Base-by-base conservation (phyloP, 192 early-diverging fungal genomes). In the Coemansia erecta region DNA sequence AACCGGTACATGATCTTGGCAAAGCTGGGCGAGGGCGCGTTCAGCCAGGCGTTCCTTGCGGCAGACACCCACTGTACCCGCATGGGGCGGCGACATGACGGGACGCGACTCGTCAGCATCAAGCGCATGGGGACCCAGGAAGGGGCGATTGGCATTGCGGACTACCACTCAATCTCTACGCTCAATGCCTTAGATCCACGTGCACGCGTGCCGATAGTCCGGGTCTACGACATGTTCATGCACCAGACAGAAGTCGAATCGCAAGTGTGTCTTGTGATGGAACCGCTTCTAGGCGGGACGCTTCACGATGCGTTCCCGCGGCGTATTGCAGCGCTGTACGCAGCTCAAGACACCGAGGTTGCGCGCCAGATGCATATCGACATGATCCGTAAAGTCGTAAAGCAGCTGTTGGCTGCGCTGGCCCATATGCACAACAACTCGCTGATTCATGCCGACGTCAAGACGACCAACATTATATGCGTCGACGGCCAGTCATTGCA, bases 361-460 rank as follows among this genome's bases (percentile, higher is more conserved):
- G 75, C 75, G 42, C 64, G 61, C 22, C 65, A 54, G 41, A 55
- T 72, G 41, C 75, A 78, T 43, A 68, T 78, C 54, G 70, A 72
- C 56, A 78, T 78, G 75, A 70, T 94, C 67, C 97, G 97, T 70
- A 89, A 90, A 33, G 83, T 97, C 11, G 76, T 85, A 19, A 81
- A 87, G 45, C 97, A 99, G 66, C 63, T 98, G 35, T 79, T 99
- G 2, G 74, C 84, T 33, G 94, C 94, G 2, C 80, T 98, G 48
- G 84, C 83, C 10, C 93, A 91, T 54, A 82, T 99, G 65, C 97
- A 99, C 65, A 79, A 81, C 52, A 83, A 82, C 58, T 83, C 88
- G 9, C 85, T 95, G 46, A 82, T 97, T 26, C 94, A 95, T 57
- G 89, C 93, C 4, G 94, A 94, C 49, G 86, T 98, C 48, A 99